These are phyloP conservation scores for Aegilops longissima DNA, from an alignment of 176 grass and related monocot genomes.

Conservation along the genomic window DNA sequence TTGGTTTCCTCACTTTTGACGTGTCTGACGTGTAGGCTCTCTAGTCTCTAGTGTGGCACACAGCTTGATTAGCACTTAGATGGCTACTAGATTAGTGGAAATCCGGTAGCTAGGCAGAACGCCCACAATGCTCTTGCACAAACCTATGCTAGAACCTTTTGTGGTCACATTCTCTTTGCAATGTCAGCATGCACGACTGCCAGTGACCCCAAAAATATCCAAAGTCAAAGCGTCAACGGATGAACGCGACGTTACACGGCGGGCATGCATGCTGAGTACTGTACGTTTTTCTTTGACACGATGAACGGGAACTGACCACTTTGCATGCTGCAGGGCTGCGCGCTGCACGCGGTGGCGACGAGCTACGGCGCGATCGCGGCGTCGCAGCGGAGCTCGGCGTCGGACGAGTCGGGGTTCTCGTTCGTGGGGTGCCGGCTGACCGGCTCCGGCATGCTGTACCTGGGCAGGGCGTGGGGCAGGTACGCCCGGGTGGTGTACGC, in stretches of 20 bases:
- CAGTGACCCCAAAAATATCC: neutral
- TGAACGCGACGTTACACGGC: neutral
- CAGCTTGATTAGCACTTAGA: slow-evolving; percentile 17
- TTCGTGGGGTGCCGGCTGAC: slow-evolving; percentile 75
- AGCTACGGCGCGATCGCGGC: slow-evolving; percentile 91
- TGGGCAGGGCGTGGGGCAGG: slow-evolving; percentile 84
- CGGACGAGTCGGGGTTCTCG: slow-evolving; percentile 77
- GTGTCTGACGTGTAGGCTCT: neutral
- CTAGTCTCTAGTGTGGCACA: neutral
- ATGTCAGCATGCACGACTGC: slow-evolving; percentile 4
- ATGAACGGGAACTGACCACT: neutral
- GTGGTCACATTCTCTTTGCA: slow-evolving; percentile 14
- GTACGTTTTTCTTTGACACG: neutral
- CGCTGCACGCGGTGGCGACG: slow-evolving; percentile 64
- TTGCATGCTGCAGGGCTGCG: slow-evolving; percentile 57
- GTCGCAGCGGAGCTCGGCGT: slow-evolving; percentile 80
- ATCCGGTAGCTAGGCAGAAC: slow-evolving; percentile 19
- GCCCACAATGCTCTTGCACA: slow-evolving; percentile 33
- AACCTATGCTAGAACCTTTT: slow-evolving; percentile 12
- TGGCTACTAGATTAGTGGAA: slow-evolving; percentile 30
- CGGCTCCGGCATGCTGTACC: slow-evolving; percentile 79
- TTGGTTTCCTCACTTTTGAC: slow-evolving; percentile 1
- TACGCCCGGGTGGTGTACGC: slow-evolving; percentile 83
- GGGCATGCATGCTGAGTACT: too few relatives aligned
- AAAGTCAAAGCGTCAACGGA: neutral